These are phyloP conservation scores for Pleurotus djamor DNA, from an alignment of 768 basidiomycete species.

Conservation along the genomic window DNA sequence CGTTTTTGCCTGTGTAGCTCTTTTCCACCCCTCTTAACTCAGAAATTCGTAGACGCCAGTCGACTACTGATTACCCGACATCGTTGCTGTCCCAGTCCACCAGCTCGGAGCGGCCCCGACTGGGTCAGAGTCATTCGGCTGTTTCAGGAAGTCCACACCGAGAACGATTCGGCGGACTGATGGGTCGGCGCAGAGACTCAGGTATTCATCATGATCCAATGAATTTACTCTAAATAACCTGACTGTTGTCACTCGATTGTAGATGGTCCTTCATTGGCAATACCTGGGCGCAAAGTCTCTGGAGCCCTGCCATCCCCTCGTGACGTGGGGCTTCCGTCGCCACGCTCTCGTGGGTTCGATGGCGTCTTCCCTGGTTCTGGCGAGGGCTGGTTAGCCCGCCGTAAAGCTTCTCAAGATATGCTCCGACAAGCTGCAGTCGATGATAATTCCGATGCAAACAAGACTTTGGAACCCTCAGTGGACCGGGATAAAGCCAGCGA, in stretches of 20 bases:
- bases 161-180: constrained; percentile 61
- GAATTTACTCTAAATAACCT: neutral
- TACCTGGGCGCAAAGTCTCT: constrained; percentile 65
- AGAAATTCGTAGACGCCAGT: constrained; percentile 83
- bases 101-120: constrained; percentile 55
- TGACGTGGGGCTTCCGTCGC: constrained; percentile 58
- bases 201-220: constrained; percentile 35
- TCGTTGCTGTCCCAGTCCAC: constrained; percentile 50
- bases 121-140: constrained; percentile 46
- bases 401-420: constrained; percentile 58
- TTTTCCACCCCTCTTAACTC: constrained; percentile 84
- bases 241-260: constrained; percentile 14
- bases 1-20: constrained; percentile 45
- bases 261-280: constrained; percentile 58
- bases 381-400: constrained; percentile 68
- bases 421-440: constrained; percentile 24
- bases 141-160: constrained; percentile 55
- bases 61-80: constrained; percentile 62
- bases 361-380: constrained; percentile 60
- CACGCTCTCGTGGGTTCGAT: constrained; percentile 72
- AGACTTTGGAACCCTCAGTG: constrained; percentile 52
- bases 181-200: constrained; percentile 60
- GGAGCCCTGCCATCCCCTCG: constrained; percentile 55
- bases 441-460: constrained; percentile 36
- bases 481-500: constrained; percentile 18